Base-by-base conservation (phyloP, 352 stramenopile species). In the Phytophthora idaei region DNA sequence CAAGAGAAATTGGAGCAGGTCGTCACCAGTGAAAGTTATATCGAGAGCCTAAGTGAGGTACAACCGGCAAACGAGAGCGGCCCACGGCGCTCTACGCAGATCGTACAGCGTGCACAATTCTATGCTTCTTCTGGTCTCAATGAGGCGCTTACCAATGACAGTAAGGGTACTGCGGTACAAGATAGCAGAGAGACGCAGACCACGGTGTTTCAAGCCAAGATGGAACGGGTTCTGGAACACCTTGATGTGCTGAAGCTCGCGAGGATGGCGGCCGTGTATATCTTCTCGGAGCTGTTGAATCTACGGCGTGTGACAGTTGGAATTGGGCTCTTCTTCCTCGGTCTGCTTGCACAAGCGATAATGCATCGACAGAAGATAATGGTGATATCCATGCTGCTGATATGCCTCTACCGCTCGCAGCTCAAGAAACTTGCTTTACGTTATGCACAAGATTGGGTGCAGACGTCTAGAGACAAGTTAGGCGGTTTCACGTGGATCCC, bases 361-460 rank as follows among this genome's bases (percentile, higher is more conserved):
- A 76, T 88, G 62, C 85, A 92, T 59, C 76, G 80, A 21, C 81
- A 93, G 56, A 90, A 88, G 49, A 71, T 93, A 48, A 93, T 93
- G 85, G 67, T 83, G 15, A 61, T 87, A 28, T 90, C 81, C 1
- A 91, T 93, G 65, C 29, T 93, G 36, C 53, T 85, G 2, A 69
- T 92, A 21, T 88, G 81, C 25, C n/a, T 90, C 2, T 87, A 82
- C 60, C 85, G 74, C 52, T 90, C 85, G 14, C 61, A 82, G 60
- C 64, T 93, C 10, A 78, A 80, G 25, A 48, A 68, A n/a, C 59
- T 70, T n/a, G 73, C 37, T 7, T 34, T 83, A 39, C 52, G 36
- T 2, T 81, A 74, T 27, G 34, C 80, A 17, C 58, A 80, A 12
- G 45, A 67, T 8, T 93, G 85, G 85, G 79, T 82, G 5, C 64